Conservation (phyloP, 805 yeast genomes). For the Myxozyma geophila region DNA sequence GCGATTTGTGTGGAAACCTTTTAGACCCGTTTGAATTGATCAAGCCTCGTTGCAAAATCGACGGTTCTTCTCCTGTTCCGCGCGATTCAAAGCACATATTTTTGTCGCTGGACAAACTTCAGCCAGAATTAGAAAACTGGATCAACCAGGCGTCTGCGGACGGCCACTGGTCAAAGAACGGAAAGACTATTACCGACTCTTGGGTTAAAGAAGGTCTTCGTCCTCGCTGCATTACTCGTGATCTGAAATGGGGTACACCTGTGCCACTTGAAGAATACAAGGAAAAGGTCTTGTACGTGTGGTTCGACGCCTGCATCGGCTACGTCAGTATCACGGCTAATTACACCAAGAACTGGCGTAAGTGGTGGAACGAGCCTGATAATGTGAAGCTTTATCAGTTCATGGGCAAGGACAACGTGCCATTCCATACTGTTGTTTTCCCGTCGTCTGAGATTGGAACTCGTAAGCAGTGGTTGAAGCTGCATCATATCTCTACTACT, state of each 20-base stretch:
- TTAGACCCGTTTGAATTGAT: slow-evolving; percentile 92
- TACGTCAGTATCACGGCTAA: slow-evolving; percentile 95
- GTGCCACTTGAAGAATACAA: slow-evolving; percentile 87
- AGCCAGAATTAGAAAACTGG: slow-evolving; percentile 77
- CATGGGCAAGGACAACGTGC: slow-evolving; percentile 99
- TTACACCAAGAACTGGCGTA: slow-evolving; percentile 77
- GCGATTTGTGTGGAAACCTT: slow-evolving; percentile 92
- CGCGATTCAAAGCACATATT: slow-evolving; percentile 85
- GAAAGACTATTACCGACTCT: slow-evolving; percentile 82
- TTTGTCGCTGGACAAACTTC: slow-evolving; percentile 80
- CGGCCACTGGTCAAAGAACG: slow-evolving; percentile 92
- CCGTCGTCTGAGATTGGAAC: slow-evolving; percentile 94
- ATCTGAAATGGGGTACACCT: slow-evolving; percentile 97
- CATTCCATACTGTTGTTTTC: slow-evolving; percentile 98
- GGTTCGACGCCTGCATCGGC: slow-evolving; percentile 99
- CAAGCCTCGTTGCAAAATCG: slow-evolving; percentile 94
- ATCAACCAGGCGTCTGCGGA: slow-evolving; percentile 63
- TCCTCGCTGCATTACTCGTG: slow-evolving; percentile 97
- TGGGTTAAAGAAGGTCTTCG: slow-evolving; percentile 94
- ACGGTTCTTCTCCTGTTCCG: slow-evolving; percentile 77
- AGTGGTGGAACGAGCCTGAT: slow-evolving; percentile 97
- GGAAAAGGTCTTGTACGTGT: slow-evolving; percentile 91
- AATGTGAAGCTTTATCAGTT: slow-evolving; percentile 88
- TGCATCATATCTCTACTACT: slow-evolving; percentile 89
- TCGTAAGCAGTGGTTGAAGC: slow-evolving; percentile 82